Percentiles rank a stretch among this genome's conserved stretches.
phyloP scores from a whole-genome alignment of 2,329 filamentous ascomycete species.

The Simplicillium sp. region DNA sequence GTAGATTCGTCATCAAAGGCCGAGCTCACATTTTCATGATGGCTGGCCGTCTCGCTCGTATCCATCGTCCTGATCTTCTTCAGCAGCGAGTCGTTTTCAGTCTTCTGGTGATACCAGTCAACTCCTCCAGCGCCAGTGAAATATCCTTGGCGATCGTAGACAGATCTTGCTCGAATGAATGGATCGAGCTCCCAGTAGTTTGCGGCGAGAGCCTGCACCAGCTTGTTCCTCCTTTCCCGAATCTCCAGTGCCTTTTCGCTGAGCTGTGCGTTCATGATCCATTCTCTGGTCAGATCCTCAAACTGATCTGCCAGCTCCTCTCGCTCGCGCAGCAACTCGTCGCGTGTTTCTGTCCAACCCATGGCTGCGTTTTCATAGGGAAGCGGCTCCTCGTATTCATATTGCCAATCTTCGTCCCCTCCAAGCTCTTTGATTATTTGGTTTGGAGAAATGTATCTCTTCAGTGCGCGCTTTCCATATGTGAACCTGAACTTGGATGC shows the following conservation, averaged over 20 bases:
- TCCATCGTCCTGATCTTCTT: too few species aligned
- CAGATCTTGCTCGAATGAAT: conserved; percentile 63
- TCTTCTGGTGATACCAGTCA: conserved; percentile 48
- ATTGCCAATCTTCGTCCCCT: conserved; percentile 70
- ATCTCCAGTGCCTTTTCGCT: conserved; percentile 29
- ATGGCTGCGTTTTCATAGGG: conserved; percentile 63
- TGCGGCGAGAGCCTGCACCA: conserved; percentile 51
- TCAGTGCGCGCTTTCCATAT: conserved; percentile 64
- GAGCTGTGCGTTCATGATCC: conserved; percentile 42
- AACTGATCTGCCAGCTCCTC: conserved; percentile 54
- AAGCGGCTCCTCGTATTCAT: conserved; percentile 64
- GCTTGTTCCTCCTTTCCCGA: conserved; percentile 42
- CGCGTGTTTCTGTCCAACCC: conserved; percentile 48
- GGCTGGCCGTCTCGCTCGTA: too few species aligned
- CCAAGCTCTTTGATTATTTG: conserved; percentile 70
- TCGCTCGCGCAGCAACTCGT: conserved; percentile 52
- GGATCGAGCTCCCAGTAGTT: conserved; percentile 84
- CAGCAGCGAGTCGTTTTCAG: conserved; percentile 1
- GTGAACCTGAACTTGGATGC: conserved; percentile 83
- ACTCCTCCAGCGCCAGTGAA: conserved; percentile 55
- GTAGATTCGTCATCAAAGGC: too few species aligned
- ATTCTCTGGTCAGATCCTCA: conserved; percentile 62
- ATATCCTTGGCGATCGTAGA: conserved; percentile 70
- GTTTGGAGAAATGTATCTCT: conserved; percentile 55
- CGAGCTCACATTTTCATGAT: too few species aligned